Evolutionary conservation across 495 filamentous ascomycete species (phyloP).

Genomic region (Penicillium fimorum): DNA sequence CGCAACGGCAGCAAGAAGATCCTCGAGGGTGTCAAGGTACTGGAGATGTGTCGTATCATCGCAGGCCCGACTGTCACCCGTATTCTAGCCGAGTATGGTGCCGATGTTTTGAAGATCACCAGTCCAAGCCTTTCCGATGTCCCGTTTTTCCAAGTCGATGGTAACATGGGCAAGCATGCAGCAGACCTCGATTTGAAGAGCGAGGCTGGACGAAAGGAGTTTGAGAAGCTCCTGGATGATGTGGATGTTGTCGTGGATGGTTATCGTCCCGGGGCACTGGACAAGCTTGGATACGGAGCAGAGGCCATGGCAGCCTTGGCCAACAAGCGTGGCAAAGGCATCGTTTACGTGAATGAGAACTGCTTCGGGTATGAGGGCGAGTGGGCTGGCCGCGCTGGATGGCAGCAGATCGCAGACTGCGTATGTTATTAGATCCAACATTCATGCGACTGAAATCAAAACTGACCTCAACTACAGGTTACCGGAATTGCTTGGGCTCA

Average conservation of each 20-base stretch:
- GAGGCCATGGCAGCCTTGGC: conserved; percentile 52
- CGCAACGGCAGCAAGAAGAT: conserved; percentile 30
- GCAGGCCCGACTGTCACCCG: conserved; percentile 62
- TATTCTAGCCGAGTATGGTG: conserved; percentile 65
- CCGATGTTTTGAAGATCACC: conserved; percentile 68
- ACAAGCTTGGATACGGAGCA: conserved; percentile 61
- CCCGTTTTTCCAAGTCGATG: conserved; percentile 78
- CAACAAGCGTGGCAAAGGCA: conserved; percentile 54
- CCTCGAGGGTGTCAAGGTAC: conserved; percentile 47
- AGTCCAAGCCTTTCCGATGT: conserved; percentile 67
- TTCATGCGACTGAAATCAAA: conserved; percentile 14
- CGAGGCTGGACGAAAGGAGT: conserved; percentile 49
- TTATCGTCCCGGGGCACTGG: conserved; percentile 66
- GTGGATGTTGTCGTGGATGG: conserved; percentile 65
- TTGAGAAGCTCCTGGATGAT: conserved; percentile 57
- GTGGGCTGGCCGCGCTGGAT: conserved; percentile 51
- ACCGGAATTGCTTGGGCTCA: conserved; percentile 72
- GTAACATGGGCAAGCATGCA: conserved; percentile 68
- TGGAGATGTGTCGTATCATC: conserved; percentile 67
- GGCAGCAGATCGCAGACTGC: conserved; percentile 57
- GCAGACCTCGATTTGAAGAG: conserved; percentile 59
- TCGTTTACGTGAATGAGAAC: conserved; percentile 70
- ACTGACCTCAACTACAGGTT: conserved; percentile 40
- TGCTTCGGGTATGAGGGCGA: conserved; percentile 63
- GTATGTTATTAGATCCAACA: conserved; percentile 25